phyloP scores from a whole-genome alignment of 129 eudicot species.

The Chrysanthemum makinoi region DNA sequence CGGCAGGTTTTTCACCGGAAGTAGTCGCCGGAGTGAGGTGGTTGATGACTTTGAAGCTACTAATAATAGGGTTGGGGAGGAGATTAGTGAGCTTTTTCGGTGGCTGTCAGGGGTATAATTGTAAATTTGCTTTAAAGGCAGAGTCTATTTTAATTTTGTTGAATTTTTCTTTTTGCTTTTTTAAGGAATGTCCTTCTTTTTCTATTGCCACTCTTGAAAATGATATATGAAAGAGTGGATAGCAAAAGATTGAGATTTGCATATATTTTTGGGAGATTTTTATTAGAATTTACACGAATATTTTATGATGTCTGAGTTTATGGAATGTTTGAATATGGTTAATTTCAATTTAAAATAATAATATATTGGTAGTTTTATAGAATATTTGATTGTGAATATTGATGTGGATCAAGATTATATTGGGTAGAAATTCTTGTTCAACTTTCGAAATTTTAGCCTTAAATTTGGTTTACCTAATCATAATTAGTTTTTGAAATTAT shows the following conservation, averaged over 20 bases:
- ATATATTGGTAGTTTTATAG: no score
- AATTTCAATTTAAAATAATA: neutral
- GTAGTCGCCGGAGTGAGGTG: slow-evolving; percentile 74
- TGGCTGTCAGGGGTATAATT: slow-evolving; percentile 91
- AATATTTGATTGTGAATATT: no score
- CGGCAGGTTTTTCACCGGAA: slow-evolving; percentile 84
- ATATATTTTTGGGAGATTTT: slow-evolving; percentile 28
- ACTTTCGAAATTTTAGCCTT: slow-evolving; percentile 17
- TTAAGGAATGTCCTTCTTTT: slow-evolving; percentile 32
- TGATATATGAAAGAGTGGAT: slow-evolving; percentile 32
- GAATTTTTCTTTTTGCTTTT: slow-evolving; percentile 1
- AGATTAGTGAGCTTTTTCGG: slow-evolving; percentile 87
- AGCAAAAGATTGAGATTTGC: slow-evolving; percentile 41
- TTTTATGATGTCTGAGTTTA: slow-evolving; percentile 4
- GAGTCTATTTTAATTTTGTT: slow-evolving; percentile 43
- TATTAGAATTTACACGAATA: neutral
- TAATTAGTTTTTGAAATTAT: slow-evolving; percentile 23
- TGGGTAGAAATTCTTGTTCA: slow-evolving; percentile 35
- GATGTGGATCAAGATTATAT: neutral
- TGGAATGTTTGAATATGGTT: slow-evolving; percentile 3
- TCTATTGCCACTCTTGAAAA: slow-evolving; percentile 39
- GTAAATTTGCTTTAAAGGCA: slow-evolving; percentile 37
- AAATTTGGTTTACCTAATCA: slow-evolving; percentile 36
- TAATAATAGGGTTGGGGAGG: slow-evolving; percentile 61
- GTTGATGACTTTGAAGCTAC: slow-evolving; percentile 65